These are phyloP conservation scores for Hemisphaericaspora subhashii DNA, from an alignment of 1,139 yeast genomes.

Conservation along the genomic window DNA sequence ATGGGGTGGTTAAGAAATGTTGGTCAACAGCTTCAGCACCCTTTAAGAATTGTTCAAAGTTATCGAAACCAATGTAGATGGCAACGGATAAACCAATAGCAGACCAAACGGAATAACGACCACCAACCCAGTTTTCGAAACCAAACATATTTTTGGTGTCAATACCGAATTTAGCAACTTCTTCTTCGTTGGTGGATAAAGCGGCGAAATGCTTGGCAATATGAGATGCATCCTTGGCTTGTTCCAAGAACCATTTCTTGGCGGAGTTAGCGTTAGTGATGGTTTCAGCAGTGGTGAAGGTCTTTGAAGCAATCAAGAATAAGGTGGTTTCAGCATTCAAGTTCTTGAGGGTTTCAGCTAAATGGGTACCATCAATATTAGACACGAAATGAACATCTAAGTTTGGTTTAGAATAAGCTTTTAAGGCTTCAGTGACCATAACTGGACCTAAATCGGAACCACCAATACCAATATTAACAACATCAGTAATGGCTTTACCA, in stretches of 20 bases:
- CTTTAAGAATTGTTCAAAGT: constrained; percentile 85
- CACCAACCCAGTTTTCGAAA: constrained; percentile 98
- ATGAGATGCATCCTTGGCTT: constrained; percentile 65
- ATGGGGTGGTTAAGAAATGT: constrained; percentile 81
- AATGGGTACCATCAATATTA: constrained; percentile 97
- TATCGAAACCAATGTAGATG: constrained; percentile 90
- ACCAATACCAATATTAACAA: constrained; percentile 97
- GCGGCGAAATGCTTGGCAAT: constrained; percentile 98
- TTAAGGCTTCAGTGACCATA: constrained; percentile 97
- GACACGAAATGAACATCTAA: constrained; percentile 90
- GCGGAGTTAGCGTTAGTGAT: constrained; percentile 94
- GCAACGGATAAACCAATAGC: constrained; percentile 97
- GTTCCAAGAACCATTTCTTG: constrained; percentile 83
- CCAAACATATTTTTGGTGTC: constrained; percentile 98
- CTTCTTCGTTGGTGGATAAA: constrained; percentile 86
- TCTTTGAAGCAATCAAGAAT: constrained; percentile 93
- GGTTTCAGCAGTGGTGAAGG: constrained; percentile 98
- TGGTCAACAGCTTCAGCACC: constrained; percentile 98
- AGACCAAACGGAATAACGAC: constrained; percentile 99
- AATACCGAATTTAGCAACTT: constrained; percentile 91
- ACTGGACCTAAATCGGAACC: constrained; percentile 99
- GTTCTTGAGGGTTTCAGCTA: constrained; percentile 81
- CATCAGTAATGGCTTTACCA: constrained; percentile 88
- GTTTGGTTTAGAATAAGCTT: constrained; percentile 78
- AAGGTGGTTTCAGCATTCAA: constrained; percentile 89